Percentiles rank a stretch among this genome's conserved stretches.
Evolutionary conservation across 805 yeast genomes (phyloP).

Genomic region (Cephaloascus fragrans): DNA sequence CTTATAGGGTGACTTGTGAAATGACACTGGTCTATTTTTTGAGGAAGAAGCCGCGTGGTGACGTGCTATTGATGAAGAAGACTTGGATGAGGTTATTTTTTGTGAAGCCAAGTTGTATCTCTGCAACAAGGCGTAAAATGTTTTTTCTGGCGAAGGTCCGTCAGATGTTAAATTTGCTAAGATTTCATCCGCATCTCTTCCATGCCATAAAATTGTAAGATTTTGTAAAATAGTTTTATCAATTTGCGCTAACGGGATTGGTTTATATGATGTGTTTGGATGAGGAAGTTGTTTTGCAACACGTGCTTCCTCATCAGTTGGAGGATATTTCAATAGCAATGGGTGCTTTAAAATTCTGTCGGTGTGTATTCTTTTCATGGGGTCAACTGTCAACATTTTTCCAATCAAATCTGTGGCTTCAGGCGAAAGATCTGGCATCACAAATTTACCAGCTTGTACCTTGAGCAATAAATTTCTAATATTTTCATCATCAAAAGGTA

Average conservation of each 20-base stretch:
- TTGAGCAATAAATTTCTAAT: conserved; percentile 60
- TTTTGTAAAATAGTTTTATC: conserved; percentile 46
- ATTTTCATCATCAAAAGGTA: conserved; percentile 79
- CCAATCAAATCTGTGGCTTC: conserved; percentile 64
- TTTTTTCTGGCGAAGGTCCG: conserved; percentile 34
- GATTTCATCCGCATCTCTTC: conserved; percentile 25
- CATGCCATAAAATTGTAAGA: conserved; percentile 50
- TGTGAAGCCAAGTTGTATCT: no score
- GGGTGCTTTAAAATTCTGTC: conserved; percentile 54
- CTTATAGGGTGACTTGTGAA: conserved; percentile 7
- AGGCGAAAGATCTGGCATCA: conserved; percentile 57
- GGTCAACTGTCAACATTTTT: conserved; percentile 61
- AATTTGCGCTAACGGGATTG: conserved; percentile 36
- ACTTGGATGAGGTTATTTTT: no score
- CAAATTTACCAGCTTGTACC: conserved; percentile 68
- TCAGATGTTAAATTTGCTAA: conserved; percentile 22
- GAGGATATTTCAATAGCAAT: conserved; percentile 41
- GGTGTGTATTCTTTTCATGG: conserved; percentile 61
- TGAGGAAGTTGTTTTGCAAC: conserved; percentile 38
- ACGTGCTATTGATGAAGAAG: no score
- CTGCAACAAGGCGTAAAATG: conserved; percentile 33
- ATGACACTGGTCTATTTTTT: conserved; percentile 22
- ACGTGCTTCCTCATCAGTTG: conserved; percentile 32
- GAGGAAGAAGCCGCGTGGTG: conserved; percentile 24
- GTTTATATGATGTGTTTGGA: conserved; percentile 42